Base-by-base conservation (phyloP, 2,329 filamentous ascomycete genomes). In the Mycogone perniciosa region DNA sequence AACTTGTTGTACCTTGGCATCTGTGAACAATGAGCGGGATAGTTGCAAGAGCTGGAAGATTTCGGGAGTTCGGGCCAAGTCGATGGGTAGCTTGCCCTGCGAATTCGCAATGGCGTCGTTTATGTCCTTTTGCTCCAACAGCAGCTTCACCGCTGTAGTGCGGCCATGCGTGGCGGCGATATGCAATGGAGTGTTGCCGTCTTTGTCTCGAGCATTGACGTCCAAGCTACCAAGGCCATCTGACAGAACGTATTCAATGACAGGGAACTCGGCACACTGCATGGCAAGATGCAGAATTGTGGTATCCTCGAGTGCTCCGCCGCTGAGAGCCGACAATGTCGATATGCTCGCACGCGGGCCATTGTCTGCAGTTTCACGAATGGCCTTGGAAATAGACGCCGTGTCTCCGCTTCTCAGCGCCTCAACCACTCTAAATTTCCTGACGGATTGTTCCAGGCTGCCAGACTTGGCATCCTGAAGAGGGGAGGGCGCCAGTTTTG, bases 41-140 rank as follows among this genome's bases (percentile, higher is more conserved):
- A 97, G 82, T 68, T 99, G 93, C 47, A 99, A 77, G 62, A 92
- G 85, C 70, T 97, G 91, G 72, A 95, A 97, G 51, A 97, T 96
- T 13, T 97, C 92, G 1, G 93, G 89, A 29, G 85, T 96, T 37
- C 91, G 84, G 4, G 93, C 89, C 39, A 96, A 76, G 62, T 99
- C 93, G 46, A 97, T 80, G 5, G 93, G 85, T 4, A 90, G 80
- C 62, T 91, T 89, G 48, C 89, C 90, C 51, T 88, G 84, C 62
- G 85, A 84, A 70, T 99, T 99, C 49, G 85, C 75, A 44, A 95
- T 75, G 6, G 90, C 85, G 65, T 99, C 93, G 63, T 96, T 96
- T 70, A 97, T 88, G 42, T 80, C 83, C 41, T 84, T 81, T 59
- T 89, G 86, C 46, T 91, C 88, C 29, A 99, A 77, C 46, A 99